Percentiles rank a stretch among this genome's conserved stretches.
These are phyloP conservation scores for Alternaria conjuncta DNA, from an alignment of 2,329 filamentous ascomycete species.

Conservation along the genomic window DNA sequence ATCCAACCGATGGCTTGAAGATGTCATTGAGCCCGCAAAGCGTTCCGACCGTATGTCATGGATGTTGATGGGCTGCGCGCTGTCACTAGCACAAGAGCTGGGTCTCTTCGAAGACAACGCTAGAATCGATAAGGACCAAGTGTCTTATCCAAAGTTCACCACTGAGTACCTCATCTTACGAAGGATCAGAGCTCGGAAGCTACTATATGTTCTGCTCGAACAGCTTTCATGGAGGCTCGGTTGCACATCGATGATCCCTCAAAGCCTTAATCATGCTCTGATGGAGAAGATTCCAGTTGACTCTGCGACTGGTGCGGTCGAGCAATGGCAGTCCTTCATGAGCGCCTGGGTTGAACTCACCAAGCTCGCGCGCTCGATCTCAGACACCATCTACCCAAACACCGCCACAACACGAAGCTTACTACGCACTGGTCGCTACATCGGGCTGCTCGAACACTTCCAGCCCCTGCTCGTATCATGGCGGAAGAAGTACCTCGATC, in stretches of 20 bases:
- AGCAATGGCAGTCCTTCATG: conserved; percentile 61
- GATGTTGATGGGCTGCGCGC: conserved; percentile 63
- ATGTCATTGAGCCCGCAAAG: conserved; percentile 62
- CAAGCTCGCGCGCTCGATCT: conserved; percentile 58
- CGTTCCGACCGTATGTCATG: conserved; percentile 66
- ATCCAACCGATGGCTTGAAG: conserved; percentile 57
- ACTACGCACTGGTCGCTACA: conserved; percentile 58
- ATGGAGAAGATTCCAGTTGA: conserved; percentile 51
- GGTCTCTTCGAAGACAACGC: conserved; percentile 56
- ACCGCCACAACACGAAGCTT: conserved; percentile 49
- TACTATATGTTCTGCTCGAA: conserved; percentile 56
- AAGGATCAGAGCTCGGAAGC: conserved; percentile 43
- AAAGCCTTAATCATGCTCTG: conserved; percentile 50
- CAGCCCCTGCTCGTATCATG: conserved; percentile 50
- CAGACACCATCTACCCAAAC: conserved; percentile 61
- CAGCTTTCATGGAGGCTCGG: conserved; percentile 60
- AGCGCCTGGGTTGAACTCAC: conserved; percentile 56
- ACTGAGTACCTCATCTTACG: conserved; percentile 40
- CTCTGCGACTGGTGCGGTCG: conserved; percentile 43
- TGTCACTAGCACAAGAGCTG: conserved; percentile 61
- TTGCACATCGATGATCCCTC: conserved; percentile 60
- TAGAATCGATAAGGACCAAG: conserved; percentile 44
- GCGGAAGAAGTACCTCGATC: conserved; percentile 50
- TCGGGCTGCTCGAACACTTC: conserved; percentile 57
- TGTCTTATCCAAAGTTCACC: conserved; percentile 42